Evolutionary conservation across 495 filamentous ascomycete genomes (phyloP), one percentile per base, ranked within the genome.

Genomic region (Aspergillus haitiensis): DNA sequence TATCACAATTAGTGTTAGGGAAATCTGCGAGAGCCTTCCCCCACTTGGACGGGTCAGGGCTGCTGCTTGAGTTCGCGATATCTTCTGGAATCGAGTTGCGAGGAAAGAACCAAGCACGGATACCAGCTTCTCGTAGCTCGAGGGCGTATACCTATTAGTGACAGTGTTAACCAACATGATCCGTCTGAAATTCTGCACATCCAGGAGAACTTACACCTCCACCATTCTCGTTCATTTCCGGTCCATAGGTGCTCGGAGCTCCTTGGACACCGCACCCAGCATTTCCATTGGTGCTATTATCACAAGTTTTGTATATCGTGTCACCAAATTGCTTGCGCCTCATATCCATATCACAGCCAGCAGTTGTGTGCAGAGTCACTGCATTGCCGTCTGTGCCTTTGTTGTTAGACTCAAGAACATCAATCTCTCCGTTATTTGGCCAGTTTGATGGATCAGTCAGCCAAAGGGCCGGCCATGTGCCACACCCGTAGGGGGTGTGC

Each of bases 381-480:
- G 73, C 72, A 50, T 79, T 79, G 2, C 81, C 81, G 35, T 73
- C 66, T 0, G 71, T 75, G 12, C 68, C 80, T 11, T 69, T 63
- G 39, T 82, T 82, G 27, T 71, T 72, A 8, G 75, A 66, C 57
- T 82, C 80, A 9, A 82, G 55, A 15, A 81, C 63, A 60, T 82
- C 80, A 31, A 82, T 81, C 59, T 82, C 80, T 7, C 80, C 80
- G 46, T 81, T 78, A 0, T 36, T 52, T 0, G 86, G 86, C 86
- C 86, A 89, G 36, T 82, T 79, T 15, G 74, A 65, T 0, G 81
- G 79, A 13, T 81, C 85, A 1, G 84, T 84, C 7, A 88, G 68
- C 86, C 86, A 89, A 18, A 90, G 81, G 0, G 82, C 82, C 0
- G 81, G 81, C 82, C 82, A 84, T 12, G 81, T 82, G 1, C 72